Evolutionary conservation across 805 yeast species (phyloP), one percentile per base, ranked within the genome.

Genomic region (Saturnispora diversa): DNA sequence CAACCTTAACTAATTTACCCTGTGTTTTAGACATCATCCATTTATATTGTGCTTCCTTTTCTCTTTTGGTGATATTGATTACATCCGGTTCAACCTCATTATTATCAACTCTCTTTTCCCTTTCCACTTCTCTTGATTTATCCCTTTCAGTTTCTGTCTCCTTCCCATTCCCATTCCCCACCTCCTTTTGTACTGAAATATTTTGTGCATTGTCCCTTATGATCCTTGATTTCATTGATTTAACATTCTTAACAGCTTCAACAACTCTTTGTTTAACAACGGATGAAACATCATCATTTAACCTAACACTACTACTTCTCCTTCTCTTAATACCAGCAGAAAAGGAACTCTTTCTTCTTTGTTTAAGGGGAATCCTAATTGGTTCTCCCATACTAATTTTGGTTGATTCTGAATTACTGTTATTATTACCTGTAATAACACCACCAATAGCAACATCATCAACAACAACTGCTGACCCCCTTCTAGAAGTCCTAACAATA

Each of bases 401-500:
- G 10, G 9, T 21, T 5, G 35, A 11, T 6, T 13, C 31, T 6
- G 13, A 5, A 13, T 13, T 17, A 10, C n/a, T 6, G 8, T 11
- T 17, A 5, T n/a, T 19, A 26, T 29, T 37, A 19, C 40, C 40
- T 7, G 35, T 37, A 11, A 37, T 37, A 21, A 37, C 40, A 24
- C 59, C 50, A 6, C 50, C 51, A 16, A 48, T 46, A 21, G 60
- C 54, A 2, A 63, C 55, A 8, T 49, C 44, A 2, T 42, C 46
- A 24, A 37, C 40, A 16, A n/a, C 26, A n/a, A 39, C 40, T 2
- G 32, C 11, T 8, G 35, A 31, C 9, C 44, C 42, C 20, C 43
- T 27, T 19, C 44, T 25, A 10, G 39, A 32, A 20, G 39, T 36
- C 8, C 22, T 20, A 10, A 30, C 41, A 30, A 40, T 27, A 30